These are phyloP conservation scores for Pleurotus sapidus DNA, from an alignment of 768 basidiomycete species.

Conservation along the genomic window DNA sequence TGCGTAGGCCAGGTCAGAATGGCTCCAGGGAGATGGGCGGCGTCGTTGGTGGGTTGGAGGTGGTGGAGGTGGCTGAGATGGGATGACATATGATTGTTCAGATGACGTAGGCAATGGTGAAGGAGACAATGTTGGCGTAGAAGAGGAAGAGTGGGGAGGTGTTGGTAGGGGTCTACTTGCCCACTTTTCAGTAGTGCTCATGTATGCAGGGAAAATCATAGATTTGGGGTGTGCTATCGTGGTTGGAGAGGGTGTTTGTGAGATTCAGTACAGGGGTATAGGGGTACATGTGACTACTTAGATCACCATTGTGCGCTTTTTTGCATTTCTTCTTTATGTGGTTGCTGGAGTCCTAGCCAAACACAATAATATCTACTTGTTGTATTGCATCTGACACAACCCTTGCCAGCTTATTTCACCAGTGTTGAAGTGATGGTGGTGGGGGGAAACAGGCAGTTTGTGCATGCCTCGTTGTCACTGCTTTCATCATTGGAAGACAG, in stretches of 20 bases:
- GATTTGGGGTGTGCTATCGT: slow-evolving; percentile 30
- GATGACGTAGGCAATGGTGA: background rate
- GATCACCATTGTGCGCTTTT: too few relatives aligned
- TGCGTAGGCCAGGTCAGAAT: too few relatives aligned
- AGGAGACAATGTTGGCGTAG: background rate
- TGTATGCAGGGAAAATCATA: slow-evolving; percentile 11
- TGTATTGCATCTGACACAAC: too few relatives aligned
- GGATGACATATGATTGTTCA: background rate
- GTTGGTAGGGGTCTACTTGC: background rate
- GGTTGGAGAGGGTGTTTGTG: slow-evolving; percentile 22
- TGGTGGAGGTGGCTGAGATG: background rate
- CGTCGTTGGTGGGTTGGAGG: background rate
- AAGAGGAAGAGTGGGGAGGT: background rate
- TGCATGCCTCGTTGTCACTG: slow-evolving; percentile 17
- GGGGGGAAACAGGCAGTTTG: slow-evolving; percentile 48
- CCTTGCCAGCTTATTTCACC: too few relatives aligned
- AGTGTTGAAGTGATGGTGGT: too few relatives aligned
- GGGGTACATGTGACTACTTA: too few relatives aligned
- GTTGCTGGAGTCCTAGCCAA: too few relatives aligned
- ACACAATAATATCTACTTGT: too few relatives aligned
- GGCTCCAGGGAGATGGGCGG: slow-evolving; percentile 4
- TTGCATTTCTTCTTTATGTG: too few relatives aligned
- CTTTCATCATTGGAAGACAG: slow-evolving; percentile 43
- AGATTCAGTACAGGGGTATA: too few relatives aligned
- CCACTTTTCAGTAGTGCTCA: background rate